Percentiles rank a stretch among this genome's conserved stretches.
Conservation (phyloP, 257 asterid species). For the Ehretia macrophylla region DNA sequence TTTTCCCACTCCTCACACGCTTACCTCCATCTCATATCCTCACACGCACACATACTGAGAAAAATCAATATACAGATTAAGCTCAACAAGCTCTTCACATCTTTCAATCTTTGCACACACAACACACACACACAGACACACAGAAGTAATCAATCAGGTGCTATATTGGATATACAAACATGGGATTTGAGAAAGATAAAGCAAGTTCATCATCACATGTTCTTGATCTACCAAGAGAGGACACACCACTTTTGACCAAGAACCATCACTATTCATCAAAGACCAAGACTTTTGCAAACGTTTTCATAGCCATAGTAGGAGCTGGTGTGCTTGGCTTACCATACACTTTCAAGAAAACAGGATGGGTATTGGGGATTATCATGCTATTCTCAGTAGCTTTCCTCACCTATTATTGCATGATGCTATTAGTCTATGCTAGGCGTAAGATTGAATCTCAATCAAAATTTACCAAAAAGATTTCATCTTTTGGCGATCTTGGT, state of each 20-base stretch:
- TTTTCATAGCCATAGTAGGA: slow-evolving; percentile 77
- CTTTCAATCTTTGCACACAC: no score
- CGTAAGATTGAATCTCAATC: slow-evolving; percentile 40
- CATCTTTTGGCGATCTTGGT: slow-evolving; percentile 86
- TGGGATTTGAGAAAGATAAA: slow-evolving; percentile 33
- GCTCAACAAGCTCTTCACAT: no score
- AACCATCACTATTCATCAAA: slow-evolving; percentile 52
- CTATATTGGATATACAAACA: no score
- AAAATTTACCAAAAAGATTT: slow-evolving; percentile 25
- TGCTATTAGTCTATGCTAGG: slow-evolving; percentile 63
- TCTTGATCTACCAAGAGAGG: slow-evolving; percentile 48
- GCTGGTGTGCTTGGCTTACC: slow-evolving; percentile 96
- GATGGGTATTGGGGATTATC: slow-evolving; percentile 59
- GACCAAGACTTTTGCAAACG: slow-evolving; percentile 75
- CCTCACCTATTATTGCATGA: slow-evolving; percentile 76
- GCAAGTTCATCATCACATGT: slow-evolving; percentile 54
- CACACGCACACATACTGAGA: no score
- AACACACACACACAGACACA: no score
- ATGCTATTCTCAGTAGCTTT: slow-evolving; percentile 57
- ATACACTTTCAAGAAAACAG: slow-evolving; percentile 84
- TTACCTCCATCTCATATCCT: no score
- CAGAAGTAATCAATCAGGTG: no score
- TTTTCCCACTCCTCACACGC: no score
- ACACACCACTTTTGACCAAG: slow-evolving; percentile 53
- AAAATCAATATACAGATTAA: no score